Conservation (phyloP, 768 basidiomycete species). For the Mycena leptocephala region DNA sequence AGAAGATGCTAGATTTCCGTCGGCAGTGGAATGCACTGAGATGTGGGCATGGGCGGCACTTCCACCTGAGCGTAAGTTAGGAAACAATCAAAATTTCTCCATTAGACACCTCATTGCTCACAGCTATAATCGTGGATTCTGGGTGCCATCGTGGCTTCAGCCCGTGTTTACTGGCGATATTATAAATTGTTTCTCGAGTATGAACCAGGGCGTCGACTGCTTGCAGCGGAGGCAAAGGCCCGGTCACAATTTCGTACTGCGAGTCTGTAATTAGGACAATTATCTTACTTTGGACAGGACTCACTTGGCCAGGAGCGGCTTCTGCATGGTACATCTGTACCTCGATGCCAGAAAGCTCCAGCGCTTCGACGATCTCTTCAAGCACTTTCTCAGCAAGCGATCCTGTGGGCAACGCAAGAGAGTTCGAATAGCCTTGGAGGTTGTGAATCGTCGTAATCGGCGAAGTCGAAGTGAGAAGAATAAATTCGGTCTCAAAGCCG, state of each 20-base stretch:
- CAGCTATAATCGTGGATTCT: slow-evolving; percentile 56
- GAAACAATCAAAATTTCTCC: no score
- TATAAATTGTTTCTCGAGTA: slow-evolving; percentile 78
- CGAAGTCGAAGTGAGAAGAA: slow-evolving; percentile 67
- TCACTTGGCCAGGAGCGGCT: slow-evolving; percentile 75
- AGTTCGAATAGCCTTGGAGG: slow-evolving; percentile 63
- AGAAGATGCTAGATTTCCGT: slow-evolving; percentile 28
- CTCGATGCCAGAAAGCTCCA: slow-evolving; percentile 68
- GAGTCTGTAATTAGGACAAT: no score
- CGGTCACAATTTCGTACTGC: slow-evolving; percentile 80
- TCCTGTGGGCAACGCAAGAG: slow-evolving; percentile 61
- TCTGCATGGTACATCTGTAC: slow-evolving; percentile 81
- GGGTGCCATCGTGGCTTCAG: slow-evolving; percentile 79
- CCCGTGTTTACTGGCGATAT: slow-evolving; percentile 76
- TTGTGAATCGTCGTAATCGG: slow-evolving; percentile 64
- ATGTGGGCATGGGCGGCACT: slow-evolving; percentile 76
- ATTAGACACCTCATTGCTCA: no score
- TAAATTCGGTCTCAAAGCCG: slow-evolving; percentile 82
- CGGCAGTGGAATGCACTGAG: slow-evolving; percentile 66
- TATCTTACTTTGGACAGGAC: no score
- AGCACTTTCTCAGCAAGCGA: slow-evolving; percentile 61
- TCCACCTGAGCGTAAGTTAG: slow-evolving; percentile 57
- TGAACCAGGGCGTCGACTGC: slow-evolving; percentile 79
- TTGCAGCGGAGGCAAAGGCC: slow-evolving; percentile 75
- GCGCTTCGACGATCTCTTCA: slow-evolving; percentile 71